Percentiles rank a stretch among this genome's conserved stretches.
phyloP scores from a whole-genome alignment of 441 rosid genomes.

The Populus hybrid region DNA sequence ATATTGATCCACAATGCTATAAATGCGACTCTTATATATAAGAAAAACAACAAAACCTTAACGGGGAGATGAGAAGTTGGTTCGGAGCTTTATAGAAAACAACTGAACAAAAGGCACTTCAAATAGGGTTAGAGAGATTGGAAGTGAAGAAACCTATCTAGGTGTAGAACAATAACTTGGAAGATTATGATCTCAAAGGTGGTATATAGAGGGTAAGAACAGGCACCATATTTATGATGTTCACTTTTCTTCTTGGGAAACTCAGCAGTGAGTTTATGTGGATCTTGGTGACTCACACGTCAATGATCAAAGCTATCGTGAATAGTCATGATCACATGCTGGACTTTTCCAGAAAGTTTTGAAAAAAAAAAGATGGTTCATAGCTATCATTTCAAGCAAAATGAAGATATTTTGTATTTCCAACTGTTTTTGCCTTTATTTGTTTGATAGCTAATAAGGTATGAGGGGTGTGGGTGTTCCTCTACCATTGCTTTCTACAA shows the following conservation, averaged over 20 bases:
- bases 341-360: slow-evolving; percentile 31
- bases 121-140: background rate
- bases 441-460: background rate
- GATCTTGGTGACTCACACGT: slow-evolving; percentile 36
- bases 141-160: background rate
- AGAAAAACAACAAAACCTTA: background rate
- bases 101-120: background rate
- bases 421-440: slow-evolving; percentile 5
- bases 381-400: background rate
- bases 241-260: slow-evolving; percentile 6
- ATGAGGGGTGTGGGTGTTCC: background rate
- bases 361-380: background rate
- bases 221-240: slow-evolving; percentile 30
- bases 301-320: slow-evolving; percentile 27
- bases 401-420: slow-evolving; percentile 14
- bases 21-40: background rate
- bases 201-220: background rate
- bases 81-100: background rate
- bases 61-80: background rate
- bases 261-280: slow-evolving; percentile 24
- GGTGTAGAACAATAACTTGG: background rate
- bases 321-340: slow-evolving; percentile 32
- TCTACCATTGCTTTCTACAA: slow-evolving; percentile 6
- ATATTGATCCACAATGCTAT: slow-evolving; percentile 19
- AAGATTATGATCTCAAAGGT: slow-evolving; percentile 2